A percentile compares a stretch with the other conserved stretches of the same genome.
phyloP scores from a whole-genome alignment of 2,329 filamentous ascomycete species.

The Cladosporium sp. region DNA sequence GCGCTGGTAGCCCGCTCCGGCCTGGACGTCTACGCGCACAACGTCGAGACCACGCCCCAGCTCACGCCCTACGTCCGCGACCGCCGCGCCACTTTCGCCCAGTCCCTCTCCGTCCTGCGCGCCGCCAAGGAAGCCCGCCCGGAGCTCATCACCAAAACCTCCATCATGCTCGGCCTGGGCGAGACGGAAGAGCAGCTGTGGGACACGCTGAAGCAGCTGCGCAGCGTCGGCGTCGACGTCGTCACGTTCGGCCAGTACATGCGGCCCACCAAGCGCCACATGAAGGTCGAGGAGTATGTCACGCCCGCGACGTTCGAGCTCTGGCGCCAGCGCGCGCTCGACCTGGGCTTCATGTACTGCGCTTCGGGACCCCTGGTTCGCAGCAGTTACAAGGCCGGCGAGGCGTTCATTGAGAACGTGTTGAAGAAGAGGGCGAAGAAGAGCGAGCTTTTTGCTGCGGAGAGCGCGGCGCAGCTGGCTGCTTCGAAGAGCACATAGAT shows the following conservation, averaged over 20 bases:
- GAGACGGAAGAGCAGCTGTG: slow-evolving; percentile 84
- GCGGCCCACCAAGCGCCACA: slow-evolving; percentile 95
- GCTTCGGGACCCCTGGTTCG: slow-evolving; percentile 88
- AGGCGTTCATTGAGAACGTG: slow-evolving; percentile 98
- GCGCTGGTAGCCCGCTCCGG: slow-evolving; percentile 76
- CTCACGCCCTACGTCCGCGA: slow-evolving; percentile 88
- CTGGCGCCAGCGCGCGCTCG: slow-evolving; percentile 83
- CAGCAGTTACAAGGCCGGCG: slow-evolving; percentile 95
- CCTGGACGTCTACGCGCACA: slow-evolving; percentile 94
- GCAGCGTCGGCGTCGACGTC: slow-evolving; percentile 77
- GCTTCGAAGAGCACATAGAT: neutral
- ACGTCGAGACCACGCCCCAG: slow-evolving; percentile 89
- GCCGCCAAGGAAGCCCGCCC: slow-evolving; percentile 73
- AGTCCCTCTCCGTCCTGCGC: slow-evolving; percentile 72
- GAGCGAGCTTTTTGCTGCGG: slow-evolving; percentile 26
- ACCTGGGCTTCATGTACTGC: slow-evolving; percentile 95
- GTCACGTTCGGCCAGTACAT: slow-evolving; percentile 99
- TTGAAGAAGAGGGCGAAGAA: slow-evolving; percentile 66
- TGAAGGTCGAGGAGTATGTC: slow-evolving; percentile 93
- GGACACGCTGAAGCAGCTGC: slow-evolving; percentile 73
- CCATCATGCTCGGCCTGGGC: slow-evolving; percentile 90
- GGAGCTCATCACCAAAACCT: slow-evolving; percentile 93
- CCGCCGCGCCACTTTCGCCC: slow-evolving; percentile 79
- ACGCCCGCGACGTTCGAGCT: slow-evolving; percentile 85
- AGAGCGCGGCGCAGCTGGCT: slow-evolving; percentile 10